Evolutionary conservation across 768 basidiomycete species (phyloP), one percentile per base, ranked within the genome.

Genomic region (Lactifluus volemus): DNA sequence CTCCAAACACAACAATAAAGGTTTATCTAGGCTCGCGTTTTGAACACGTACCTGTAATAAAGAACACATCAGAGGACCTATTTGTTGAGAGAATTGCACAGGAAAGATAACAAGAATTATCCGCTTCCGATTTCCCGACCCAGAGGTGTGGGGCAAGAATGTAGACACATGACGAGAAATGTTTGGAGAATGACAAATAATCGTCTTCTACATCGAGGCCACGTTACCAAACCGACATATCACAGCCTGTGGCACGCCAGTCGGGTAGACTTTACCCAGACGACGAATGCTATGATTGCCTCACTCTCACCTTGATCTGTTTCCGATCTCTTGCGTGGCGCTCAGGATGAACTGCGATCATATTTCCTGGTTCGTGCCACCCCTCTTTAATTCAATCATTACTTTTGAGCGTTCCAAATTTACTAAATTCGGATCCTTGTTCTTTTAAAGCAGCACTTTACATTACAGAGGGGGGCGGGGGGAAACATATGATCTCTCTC

Each of bases 31-130:
- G 32, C 25, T 53, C 55, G 42, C 25, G 17, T 34, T 58, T 49
- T 56, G 39, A 53, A 38, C 61, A 49, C 38, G 38, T 58, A 51
- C 55, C 61, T 50, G 19, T 32, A 8, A 34, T 32, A 14, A n/a
- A 45, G 47, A 38, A 45, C 44, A 12, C 21, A 41, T 25, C 34
- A 36, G 34, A 7, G 10, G 34, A 36, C 48, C 48, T 25, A 25
- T 25, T 25, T 25, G 25, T 25, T 25, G 25, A 34, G 6, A 30
- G 45, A 15, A 41, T 48, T 45, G 52, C 50, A 25, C 25, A 25
- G 25, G 25, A 58, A 29, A 53, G 61, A 58, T 62, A 58, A 54
- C 56, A 49, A 38, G 56, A 58, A 42, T 49, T 62, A 34, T 62
- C 56, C 61, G 51, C 52, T 58, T 63, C 61, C 52, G 56, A 49